Percentiles rank a stretch among this genome's conserved stretches.
phyloP scores from a whole-genome alignment of 2,329 filamentous ascomycete genomes.

The Penicillium italicum region DNA sequence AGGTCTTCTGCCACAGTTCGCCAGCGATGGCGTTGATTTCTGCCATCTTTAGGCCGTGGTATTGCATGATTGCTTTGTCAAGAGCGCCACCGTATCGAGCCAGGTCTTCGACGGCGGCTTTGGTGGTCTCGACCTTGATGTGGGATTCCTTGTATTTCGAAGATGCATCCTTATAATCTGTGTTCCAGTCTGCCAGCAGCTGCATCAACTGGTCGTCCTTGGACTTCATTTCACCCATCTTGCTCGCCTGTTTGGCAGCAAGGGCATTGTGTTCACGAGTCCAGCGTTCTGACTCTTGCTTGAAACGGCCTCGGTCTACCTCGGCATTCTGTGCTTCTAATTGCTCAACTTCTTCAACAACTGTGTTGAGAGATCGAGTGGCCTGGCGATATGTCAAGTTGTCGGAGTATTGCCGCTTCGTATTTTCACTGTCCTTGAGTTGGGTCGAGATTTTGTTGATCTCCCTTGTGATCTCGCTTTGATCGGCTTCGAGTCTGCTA shows the following conservation, averaged over 20 bases:
- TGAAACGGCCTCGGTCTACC: conserved; percentile 73
- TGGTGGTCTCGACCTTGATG: conserved; percentile 86
- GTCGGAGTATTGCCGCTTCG: conserved; percentile 80
- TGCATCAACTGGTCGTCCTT: conserved; percentile 77
- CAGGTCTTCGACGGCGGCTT: conserved; percentile 87
- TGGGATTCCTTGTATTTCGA: conserved; percentile 79
- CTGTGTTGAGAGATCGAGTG: conserved; percentile 61
- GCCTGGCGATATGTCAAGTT: conserved; percentile 84
- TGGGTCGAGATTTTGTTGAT: conserved; percentile 76
- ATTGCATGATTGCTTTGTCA: conserved; percentile 96
- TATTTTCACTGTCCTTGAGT: conserved; percentile 73
- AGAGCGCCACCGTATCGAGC: conserved; percentile 77
- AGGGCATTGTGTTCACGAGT: conserved; percentile 67
- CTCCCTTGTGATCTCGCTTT: conserved; percentile 62
- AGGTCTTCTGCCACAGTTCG: conserved; percentile 95
- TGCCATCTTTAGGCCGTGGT: conserved; percentile 94
- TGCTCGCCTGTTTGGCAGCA: conserved; percentile 66
- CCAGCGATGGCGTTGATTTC: conserved; percentile 94
- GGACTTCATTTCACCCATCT: conserved; percentile 74
- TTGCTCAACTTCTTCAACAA: conserved; percentile 67
- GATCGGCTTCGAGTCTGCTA: conserved; percentile 62
- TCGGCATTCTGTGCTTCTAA: conserved; percentile 76
- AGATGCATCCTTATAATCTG: conserved; percentile 80
- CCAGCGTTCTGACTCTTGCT: conserved; percentile 63
- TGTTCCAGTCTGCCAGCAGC: conserved; percentile 74